Base-by-base conservation (phyloP, 2,329 filamentous ascomycete species). In the Talaromyces sp. region DNA sequence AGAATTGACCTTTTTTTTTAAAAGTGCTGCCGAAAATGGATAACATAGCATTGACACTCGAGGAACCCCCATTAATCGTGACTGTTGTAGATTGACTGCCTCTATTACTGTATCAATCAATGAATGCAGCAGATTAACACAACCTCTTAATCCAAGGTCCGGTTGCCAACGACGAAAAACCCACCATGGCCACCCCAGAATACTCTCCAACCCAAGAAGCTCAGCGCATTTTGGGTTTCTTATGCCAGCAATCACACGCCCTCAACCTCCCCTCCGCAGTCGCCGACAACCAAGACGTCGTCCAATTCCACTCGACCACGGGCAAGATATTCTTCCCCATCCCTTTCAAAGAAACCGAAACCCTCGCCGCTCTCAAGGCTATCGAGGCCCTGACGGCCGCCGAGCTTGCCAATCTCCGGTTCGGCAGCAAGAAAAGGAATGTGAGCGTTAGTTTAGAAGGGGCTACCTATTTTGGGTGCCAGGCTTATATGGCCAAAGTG, bases 361-460 rank as follows among this genome's bases (percentile, higher is more conserved):
- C 82, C 1, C 74, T 81, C 10, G 79, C 80, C 7, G 81, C 85
- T 3, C 74, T 88, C 65, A 87, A 87, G 68, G 85, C 81, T 5
- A 75, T 87, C 5, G 86, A 88, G 67, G 86, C 82, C 5, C 79
- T 82, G 44, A 78, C 85, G n/a, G 85, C 84, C 3, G 82, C 82
- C n/a, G 81, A 83, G 1, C 81, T 89, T 63, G 84, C 82, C 9
- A 79, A 87, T 68, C 71, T 88, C 30, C 76, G 80, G 54, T 80
- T 80, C 68, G 81, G 79, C n/a, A 65, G 8, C 6, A 69, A 42
- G 77, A 73, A 73, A 54, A 70, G 74, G 2, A 66, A 69, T 60
- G 71, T 77, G 16, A 72, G 68, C 55, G 68, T 78, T 18, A 74
- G 68, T 56, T 64, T 78, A 52, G 76, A 78, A 63, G 70, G 69